These are phyloP conservation scores for Solanum infundibuliforme DNA, from an alignment of 257 asterid species.

Conservation along the genomic window DNA sequence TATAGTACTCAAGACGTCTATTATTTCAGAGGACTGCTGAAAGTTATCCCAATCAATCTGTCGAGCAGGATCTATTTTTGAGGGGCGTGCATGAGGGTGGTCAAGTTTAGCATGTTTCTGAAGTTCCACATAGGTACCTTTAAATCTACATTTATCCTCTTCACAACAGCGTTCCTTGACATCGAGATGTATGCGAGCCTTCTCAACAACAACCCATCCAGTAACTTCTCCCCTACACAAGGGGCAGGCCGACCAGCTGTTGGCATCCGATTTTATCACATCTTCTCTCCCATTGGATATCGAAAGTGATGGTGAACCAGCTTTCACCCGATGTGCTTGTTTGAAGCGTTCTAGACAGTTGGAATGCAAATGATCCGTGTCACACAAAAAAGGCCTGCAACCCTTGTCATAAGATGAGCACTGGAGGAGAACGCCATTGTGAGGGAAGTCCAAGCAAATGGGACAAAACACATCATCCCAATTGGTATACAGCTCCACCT, in stretches of 20 bases:
- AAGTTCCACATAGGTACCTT: conserved; percentile 60
- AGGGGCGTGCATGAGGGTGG: conserved; percentile 74
- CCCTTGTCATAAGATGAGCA: conserved; percentile 69
- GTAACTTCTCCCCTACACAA: conserved; percentile 77
- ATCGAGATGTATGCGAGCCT: conserved; percentile 52
- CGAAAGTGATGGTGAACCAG: conserved; percentile 24
- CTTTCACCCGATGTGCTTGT: conserved; percentile 43
- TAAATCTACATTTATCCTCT: conserved; percentile 52
- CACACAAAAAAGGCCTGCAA: conserved; percentile 73
- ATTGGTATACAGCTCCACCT: conserved; percentile 47
- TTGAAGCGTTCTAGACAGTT: conserved; percentile 74
- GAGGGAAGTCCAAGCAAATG: conserved; percentile 75
- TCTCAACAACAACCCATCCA: conserved; percentile 61
- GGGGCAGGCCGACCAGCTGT: conserved; percentile 52
- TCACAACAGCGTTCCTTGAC: conserved; percentile 64
- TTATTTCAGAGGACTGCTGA: conserved; percentile 77
- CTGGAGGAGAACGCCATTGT: conserved; percentile 74
- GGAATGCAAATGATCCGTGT: conserved; percentile 68
- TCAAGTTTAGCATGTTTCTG: conserved; percentile 55
- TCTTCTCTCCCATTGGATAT: conserved; percentile 16
- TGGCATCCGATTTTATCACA: conserved; percentile 16
- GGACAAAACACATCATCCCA: conserved; percentile 73
- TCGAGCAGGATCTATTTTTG: conserved; percentile 75
- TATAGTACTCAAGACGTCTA: conserved; percentile 74
- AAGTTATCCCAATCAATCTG: conserved; percentile 87